Evolutionary conservation across 176 grass and related monocot genomes (phyloP).

Genomic region (Zea luxurians): DNA sequence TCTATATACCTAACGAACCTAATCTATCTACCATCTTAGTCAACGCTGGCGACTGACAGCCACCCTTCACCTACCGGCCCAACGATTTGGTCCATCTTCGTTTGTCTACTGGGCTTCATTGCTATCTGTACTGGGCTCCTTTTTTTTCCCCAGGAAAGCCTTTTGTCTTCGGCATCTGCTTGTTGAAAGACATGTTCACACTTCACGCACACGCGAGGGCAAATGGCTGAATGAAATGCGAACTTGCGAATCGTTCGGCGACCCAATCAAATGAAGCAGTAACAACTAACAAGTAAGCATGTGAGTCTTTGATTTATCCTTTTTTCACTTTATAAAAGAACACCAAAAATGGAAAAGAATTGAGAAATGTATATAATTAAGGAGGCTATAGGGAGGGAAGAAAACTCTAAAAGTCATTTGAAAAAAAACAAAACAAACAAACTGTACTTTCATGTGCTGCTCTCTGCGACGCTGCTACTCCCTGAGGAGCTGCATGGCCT

Average conservation of each 20-base stretch:
- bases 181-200: neutral
- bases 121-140: neutral
- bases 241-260: neutral
- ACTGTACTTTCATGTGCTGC: neutral
- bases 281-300: too few species aligned
- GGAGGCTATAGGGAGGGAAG: neutral
- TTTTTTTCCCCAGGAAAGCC: too few species aligned
- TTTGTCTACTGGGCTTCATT: neutral
- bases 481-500: slow-evolving; percentile 61
- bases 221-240: neutral
- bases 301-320: neutral
- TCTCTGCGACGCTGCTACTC: neutral
- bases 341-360: slow-evolving; percentile 21
- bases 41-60: slow-evolving; percentile 3
- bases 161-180: neutral
- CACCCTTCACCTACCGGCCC: slow-evolving; percentile 28
- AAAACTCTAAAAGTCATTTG: neutral
- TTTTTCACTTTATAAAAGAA: neutral
- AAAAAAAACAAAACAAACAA: neutral
- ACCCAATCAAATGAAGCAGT: neutral
- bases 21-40: neutral
- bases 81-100: neutral
- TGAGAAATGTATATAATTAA: neutral
- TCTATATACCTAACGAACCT: too few species aligned
- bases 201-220: neutral